Conservation (phyloP, 2,329 filamentous ascomycete species). For the Fusarium floridanum region DNA sequence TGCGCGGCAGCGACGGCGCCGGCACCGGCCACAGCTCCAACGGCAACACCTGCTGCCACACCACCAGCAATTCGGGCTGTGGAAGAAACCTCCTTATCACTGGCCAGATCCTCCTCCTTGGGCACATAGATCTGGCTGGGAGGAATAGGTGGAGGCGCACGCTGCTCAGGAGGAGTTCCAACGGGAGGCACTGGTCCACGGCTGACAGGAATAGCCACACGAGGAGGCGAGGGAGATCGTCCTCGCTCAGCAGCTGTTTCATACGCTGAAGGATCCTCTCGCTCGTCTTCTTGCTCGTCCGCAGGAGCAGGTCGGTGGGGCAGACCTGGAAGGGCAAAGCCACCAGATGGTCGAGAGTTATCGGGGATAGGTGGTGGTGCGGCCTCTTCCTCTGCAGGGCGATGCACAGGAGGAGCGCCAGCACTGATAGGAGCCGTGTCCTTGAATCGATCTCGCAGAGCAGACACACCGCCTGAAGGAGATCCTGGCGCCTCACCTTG, state of each 20-base stretch:
- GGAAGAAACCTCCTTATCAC: slow-evolving; percentile 73
- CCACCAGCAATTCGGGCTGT: slow-evolving; percentile 69
- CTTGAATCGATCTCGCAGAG: slow-evolving; percentile 86
- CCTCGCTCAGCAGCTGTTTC: slow-evolving; percentile 60
- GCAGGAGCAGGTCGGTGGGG: slow-evolving; percentile 70
- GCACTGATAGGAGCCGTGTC: slow-evolving; percentile 78
- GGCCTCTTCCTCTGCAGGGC: slow-evolving; percentile 57
- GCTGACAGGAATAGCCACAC: slow-evolving; percentile 86
- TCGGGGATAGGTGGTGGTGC: slow-evolving; percentile 66
- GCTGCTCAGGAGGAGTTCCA: slow-evolving; percentile 64
- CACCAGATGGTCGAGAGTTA: slow-evolving; percentile 78
- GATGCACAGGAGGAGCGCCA: slow-evolving; percentile 55
- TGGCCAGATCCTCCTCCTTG: slow-evolving; percentile 72
- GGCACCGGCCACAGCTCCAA: slow-evolving; percentile 35
- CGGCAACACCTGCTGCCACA: slow-evolving; percentile 59
- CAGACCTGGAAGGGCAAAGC: slow-evolving; percentile 83
- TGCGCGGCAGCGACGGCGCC: slow-evolving; percentile 38
- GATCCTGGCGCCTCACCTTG: slow-evolving; percentile 66
- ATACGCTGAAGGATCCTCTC: slow-evolving; percentile 61
- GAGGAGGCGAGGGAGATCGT: slow-evolving; percentile 76
- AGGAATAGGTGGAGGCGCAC: slow-evolving; percentile 71
- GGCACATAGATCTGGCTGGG: slow-evolving; percentile 74
- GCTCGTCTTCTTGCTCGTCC: slow-evolving; percentile 63
- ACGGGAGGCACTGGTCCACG: slow-evolving; percentile 69
- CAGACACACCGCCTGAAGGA: slow-evolving; percentile 74